Base-by-base conservation (phyloP, 1,139 yeast genomes). In the Kurtzmaniella quercitrusa region DNA sequence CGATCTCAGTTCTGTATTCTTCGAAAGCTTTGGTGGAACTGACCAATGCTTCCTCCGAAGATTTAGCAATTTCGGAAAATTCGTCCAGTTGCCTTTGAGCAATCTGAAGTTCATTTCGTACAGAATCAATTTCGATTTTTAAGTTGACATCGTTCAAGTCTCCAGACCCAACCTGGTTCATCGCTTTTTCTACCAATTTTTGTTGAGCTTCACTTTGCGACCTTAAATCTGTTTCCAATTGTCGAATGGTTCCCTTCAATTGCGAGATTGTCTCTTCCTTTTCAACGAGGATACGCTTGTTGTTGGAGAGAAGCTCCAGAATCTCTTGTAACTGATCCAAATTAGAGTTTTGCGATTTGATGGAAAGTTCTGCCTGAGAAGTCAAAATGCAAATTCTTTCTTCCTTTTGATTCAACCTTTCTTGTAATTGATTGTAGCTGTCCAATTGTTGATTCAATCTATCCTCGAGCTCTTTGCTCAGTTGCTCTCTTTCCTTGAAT, bases 281-380 rank as follows among this genome's bases (percentile, higher is more conserved):
- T 41, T 64, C 66, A 21, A 70, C 63, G 11, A 68, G 55, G 12
- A 62, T 63, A 34, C 66, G 63, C 46, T 76, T 78, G 1, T 69
- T 55, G 4, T 65, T 63, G 43, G 82, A 57, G 18, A 76, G 66
- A 5, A 69, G 55, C 20, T 65, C 52, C 28, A 72, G 63, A 33
- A 80, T 57, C 46, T 84, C 86, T 36, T 66, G 66, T 21, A 84
- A 71, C 35, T 74, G 69, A 47, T 85, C 93, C 44, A 86, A 70
- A 56, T 83, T 82, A 16, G 77, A 69, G 54, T 84, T 88, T 53
- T 81, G 85, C 38, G 86, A 80, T 46, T 74, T 76, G 38, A 77
- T 60, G 19, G 84, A 84, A 45, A 75, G 61, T 42, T 79, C 84
- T 30, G 80, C 73, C 45, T 80, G 80, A 41, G 64, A 69, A 11